Evolutionary conservation across 106 monocot genomes (phyloP), one percentile per base, ranked within the genome.

Genomic region (Alisma plantagoaquatica): DNA sequence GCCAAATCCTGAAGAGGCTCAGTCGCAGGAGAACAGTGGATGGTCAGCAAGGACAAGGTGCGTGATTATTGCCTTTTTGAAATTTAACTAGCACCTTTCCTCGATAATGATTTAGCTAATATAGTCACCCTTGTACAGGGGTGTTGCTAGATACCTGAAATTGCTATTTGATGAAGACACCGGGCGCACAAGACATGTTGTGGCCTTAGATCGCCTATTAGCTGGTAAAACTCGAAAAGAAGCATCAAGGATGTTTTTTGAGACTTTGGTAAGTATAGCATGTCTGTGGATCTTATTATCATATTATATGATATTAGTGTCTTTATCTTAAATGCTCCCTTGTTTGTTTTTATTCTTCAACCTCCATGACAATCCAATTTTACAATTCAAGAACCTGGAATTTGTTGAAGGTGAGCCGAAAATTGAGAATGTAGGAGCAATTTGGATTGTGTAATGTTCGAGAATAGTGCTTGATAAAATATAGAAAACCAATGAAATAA

Each of bases 201-300:
- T 96, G 28, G 73, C 75, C 2, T 50, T 96, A 56, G 84, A 98
- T 49, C 75, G 60, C 9, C 81, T 98, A n/a, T 62, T 98, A 59
- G 69, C 73, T 27, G 81, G 81, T 56, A 98, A 98, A 77, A 76
- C 81, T 56, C 89, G 96, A 19, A 98, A 98, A 64, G 96, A 98
- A 98, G 96, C 96, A 59, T 98, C 96, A 27, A 85, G 96, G 70
- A 89, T 98, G 96, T 98, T 98, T 58, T 98, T 98, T 35, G 96
- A 98, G 54, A 98, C 96, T 71, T 76, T 98, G 96, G 96, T 98
- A 78, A 31, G 74, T 49, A n/a, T n/a, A n/a, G n/a, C n/a, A n/a
- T n/a, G n/a, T n/a, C n/a, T n/a, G n/a, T n/a, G n/a, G n/a, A n/a
- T n/a, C n/a, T n/a, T n/a, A n/a, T n/a, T n/a, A n/a, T n/a, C n/a